Base-by-base conservation (phyloP, 371 early-diverging fungal species). In the Lichtheimia hyalospora region DNA sequence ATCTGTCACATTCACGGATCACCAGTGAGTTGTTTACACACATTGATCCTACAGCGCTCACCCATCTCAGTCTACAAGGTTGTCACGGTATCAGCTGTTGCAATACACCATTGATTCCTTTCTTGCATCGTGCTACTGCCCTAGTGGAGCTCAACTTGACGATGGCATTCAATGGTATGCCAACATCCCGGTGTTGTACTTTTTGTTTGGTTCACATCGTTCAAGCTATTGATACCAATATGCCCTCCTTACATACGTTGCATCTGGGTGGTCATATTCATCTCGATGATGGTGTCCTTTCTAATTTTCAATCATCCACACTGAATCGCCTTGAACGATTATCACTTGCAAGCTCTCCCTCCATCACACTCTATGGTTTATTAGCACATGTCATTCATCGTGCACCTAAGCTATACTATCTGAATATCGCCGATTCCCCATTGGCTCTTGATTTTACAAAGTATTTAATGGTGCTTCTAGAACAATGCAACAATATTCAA, bases 1-100 rank as follows among this genome's bases (percentile, higher is more conserved):
- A 76, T 48, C 49, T 76, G n/a, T 67, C 67, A 1, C 59, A 69
- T 39, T 73, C 77, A 50, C 66, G 63, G 27, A 62, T 73, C n/a
- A 73, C 69, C 16, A 66, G 61, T 27, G 44, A 58, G 0, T 41
- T 73, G 1, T 69, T 76, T 20, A 18, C 20, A 1, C 58, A 70
- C 49, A 46, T 76, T 5, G 41, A 58, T 0, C 57, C 64, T 28
- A n/a, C 49, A 6, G 39, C 39, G 10, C 42, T 76, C 24, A 76
- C 69, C 2, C 71, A 73, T 39, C 48, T 76, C 3, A 69, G 54
- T 14, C 27, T 76, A 1, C 68, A 67, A 52, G 71, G 67, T n/a
- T 76, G 77, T 39, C 73, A 63, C 15, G 66, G 65, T 0, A 28
- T 76, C 12, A 27, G 48, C 1, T 75, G 76, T 49, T 73, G 73